phyloP scores from a whole-genome alignment of 805 yeast genomes.

The Priceomyces castillae region DNA sequence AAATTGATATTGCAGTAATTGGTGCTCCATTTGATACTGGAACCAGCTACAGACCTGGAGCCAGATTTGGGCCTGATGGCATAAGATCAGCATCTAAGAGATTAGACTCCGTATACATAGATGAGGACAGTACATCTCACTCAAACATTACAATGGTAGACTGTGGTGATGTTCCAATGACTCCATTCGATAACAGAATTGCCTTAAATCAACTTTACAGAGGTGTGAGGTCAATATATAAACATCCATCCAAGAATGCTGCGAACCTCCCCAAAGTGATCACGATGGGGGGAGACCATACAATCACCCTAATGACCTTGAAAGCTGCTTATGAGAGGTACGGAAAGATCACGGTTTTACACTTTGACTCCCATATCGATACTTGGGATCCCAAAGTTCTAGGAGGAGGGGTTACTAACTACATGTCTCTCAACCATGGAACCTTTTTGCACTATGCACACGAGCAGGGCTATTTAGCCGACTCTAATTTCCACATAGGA shows the following conservation, averaged over 20 bases:
- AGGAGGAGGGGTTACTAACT: conserved; percentile 61
- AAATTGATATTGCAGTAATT: conserved; percentile 24
- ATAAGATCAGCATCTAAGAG: conserved; percentile 42
- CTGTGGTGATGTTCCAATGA: conserved; percentile 64
- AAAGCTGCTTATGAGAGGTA: conserved; percentile 49
- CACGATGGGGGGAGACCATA: conserved; percentile 63
- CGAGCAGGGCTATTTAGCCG: conserved; percentile 57
- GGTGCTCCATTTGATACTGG: conserved; percentile 33
- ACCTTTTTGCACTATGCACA: conserved; percentile 69
- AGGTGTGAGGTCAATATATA: conserved; percentile 37
- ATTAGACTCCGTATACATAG: conserved; percentile 38
- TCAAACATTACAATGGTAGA: conserved; percentile 49
- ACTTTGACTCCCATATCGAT: conserved; percentile 68
- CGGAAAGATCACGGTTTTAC: conserved; percentile 51
- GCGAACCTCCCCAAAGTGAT: conserved; percentile 33
- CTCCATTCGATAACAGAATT: conserved; percentile 62
- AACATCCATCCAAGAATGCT: conserved; percentile 11
- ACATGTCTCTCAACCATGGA: conserved; percentile 63
- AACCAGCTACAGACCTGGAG: conserved; percentile 25
- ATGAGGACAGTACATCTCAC: conserved; percentile 49
- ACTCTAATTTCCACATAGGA: conserved; percentile 57
- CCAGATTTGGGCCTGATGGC: conserved; percentile 26
- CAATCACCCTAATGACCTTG: conserved; percentile 50
- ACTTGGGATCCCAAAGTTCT: conserved; percentile 64
- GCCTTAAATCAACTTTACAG: conserved; percentile 60